These are phyloP conservation scores for Meyerozyma elateridarum DNA, from an alignment of 1,139 yeast genomes.

Conservation along the genomic window DNA sequence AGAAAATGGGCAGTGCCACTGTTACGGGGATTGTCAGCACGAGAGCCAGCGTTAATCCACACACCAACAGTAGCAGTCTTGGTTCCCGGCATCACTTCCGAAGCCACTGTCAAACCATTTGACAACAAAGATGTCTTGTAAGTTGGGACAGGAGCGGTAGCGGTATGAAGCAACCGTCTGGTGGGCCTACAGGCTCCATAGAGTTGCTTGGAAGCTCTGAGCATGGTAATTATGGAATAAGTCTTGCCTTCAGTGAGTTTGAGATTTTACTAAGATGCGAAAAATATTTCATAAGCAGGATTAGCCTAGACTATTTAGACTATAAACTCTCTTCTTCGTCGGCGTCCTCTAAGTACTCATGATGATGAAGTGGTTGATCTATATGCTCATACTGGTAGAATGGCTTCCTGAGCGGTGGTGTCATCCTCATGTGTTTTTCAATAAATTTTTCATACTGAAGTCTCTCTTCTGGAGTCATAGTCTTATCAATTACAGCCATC, in stretches of 20 bases:
- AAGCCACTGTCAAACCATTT: constrained; percentile 92
- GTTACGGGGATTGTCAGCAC: constrained; percentile 85
- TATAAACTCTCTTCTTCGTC: too few species aligned
- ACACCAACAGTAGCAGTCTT: constrained; percentile 96
- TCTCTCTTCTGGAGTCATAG: not conserved
- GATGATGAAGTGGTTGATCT: constrained; percentile 15
- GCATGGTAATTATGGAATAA: constrained; percentile 1
- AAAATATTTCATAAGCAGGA: too few species aligned
- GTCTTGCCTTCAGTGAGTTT: not conserved
- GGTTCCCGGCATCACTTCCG: constrained; percentile 83
- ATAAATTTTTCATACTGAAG: not conserved
- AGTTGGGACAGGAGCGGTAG: constrained; percentile 8
- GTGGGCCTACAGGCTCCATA: too few species aligned
- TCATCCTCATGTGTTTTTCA: constrained; percentile 14
- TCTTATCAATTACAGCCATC: not conserved
- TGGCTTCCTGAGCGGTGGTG: constrained; percentile 25
- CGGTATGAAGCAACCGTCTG: constrained; percentile 5
- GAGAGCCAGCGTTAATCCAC: constrained; percentile 96
- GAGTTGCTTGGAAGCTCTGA: too few species aligned
- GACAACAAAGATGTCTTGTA: constrained; percentile 55
- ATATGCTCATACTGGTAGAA: constrained; percentile 27
- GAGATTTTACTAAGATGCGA: too few species aligned
- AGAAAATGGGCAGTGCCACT: constrained; percentile 95
- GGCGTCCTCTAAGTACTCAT: not conserved
- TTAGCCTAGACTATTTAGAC: too few species aligned